A percentile compares a stretch with the other conserved stretches of the same genome.
phyloP scores from a whole-genome alignment of 1,139 yeast species.

The Wickerhamiella infanticola region DNA sequence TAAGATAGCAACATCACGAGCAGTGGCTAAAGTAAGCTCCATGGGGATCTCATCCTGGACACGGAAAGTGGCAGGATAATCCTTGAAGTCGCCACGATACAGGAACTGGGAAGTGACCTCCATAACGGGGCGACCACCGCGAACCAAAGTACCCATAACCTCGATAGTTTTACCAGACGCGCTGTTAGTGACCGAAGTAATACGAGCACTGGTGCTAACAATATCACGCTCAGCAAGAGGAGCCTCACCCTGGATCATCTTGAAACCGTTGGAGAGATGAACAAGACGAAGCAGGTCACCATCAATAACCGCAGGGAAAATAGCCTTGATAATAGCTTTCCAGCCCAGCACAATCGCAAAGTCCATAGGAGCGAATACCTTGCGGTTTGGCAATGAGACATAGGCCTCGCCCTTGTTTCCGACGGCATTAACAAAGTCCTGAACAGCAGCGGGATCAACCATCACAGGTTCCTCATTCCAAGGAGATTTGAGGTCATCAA shows the following conservation, averaged over 20 bases:
- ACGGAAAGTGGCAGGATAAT: constrained; percentile 85
- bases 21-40: constrained; percentile 52
- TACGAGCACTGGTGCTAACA: constrained; percentile 68
- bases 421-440: constrained; percentile 91
- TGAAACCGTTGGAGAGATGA: constrained; percentile 88
- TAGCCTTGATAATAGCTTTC: constrained; percentile 94
- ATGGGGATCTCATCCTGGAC: constrained; percentile 78
- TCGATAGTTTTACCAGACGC: constrained; percentile 91
- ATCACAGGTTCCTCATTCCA: constrained; percentile 49
- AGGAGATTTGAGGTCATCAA: constrained; percentile 47
- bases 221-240: constrained; percentile 82
- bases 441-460: constrained; percentile 62
- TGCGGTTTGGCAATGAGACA: constrained; percentile 74
- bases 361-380: constrained; percentile 93
- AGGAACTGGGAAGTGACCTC: constrained; percentile 91
- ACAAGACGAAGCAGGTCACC: constrained; percentile 92
- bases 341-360: constrained; percentile 97
- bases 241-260: constrained; percentile 81
- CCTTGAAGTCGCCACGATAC: constrained; percentile 83
- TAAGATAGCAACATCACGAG: constrained; percentile 86
- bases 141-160: constrained; percentile 76
- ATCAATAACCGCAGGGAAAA: constrained; percentile 90
- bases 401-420: constrained; percentile 96
- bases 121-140: constrained; percentile 70
- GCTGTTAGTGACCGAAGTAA: constrained; percentile 79